Evolutionary conservation across 768 basidiomycete species (phyloP), one percentile per base, ranked within the genome.

Genomic region (Trametopsis cervina): DNA sequence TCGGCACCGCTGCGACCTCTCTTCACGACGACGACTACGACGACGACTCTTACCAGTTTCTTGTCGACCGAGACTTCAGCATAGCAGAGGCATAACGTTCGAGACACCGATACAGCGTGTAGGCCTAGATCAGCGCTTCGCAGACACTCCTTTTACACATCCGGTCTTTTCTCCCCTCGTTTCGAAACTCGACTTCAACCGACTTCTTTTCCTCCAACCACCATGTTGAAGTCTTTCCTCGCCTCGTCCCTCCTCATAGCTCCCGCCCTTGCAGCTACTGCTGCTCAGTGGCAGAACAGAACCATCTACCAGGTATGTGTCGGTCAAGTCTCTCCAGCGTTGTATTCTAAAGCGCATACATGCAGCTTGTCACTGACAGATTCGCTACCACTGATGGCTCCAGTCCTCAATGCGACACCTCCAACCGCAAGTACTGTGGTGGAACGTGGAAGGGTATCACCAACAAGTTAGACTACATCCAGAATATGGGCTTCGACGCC

Each of bases 401-500:
- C 0, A 56, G 63, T 23, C 52, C 68, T 35, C 47, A 65, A 2
- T 80, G 80, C 57, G 66, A 78, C 54, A 72, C 75, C 0, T 57
- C 63, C 24, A 59, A 65, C 21, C 73, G 75, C 36, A 65, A 66
- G 33, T 78, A 78, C 60, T 82, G 80, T 49, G 78, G 78, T 24
- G 80, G 80, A 4, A 75, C 76, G 1, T 81, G 76, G 73, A 60
- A 66, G 45, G 73, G 74, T 10, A 67, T 79, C 48, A 68, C 67
- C 44, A 64, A 67, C 51, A 73, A 79, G 52, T 72, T 83, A 42
- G 80, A 81, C 63, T 82, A 83, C 58, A 81, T 82, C 46, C 70
- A 77, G 54, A 68, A 67, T 51, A 77, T 81, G 76, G 80, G 80
- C 26, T 80, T 80, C 55, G 77, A 79, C 50, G 78, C 70, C 13